phyloP scores from a whole-genome alignment of 768 basidiomycete species.

The Tulasnella sp. region DNA sequence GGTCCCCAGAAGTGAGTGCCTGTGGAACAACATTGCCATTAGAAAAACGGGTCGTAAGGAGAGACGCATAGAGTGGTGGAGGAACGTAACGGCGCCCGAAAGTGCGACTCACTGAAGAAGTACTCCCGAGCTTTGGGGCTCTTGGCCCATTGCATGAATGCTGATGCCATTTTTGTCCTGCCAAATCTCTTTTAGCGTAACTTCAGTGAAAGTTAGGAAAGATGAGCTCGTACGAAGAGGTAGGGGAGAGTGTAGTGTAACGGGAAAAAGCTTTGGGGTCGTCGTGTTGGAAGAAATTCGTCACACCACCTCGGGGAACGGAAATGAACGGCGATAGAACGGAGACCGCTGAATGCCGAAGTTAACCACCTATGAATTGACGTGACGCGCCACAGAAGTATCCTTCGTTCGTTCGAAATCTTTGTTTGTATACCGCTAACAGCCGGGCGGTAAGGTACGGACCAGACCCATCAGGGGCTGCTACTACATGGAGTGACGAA shows the following conservation, averaged over 20 bases:
- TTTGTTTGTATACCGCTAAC: too few species aligned
- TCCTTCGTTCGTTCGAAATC: too few species aligned
- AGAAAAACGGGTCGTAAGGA: slow-evolving; percentile 13
- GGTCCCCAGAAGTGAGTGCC: slow-evolving; percentile 99
- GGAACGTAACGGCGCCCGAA: slow-evolving; percentile 7
- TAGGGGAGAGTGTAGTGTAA: not conserved
- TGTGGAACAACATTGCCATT: slow-evolving; percentile 28
- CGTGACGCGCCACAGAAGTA: too few species aligned
- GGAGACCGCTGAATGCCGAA: too few species aligned
- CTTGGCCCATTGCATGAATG: slow-evolving; percentile 81
- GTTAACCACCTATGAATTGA: too few species aligned
- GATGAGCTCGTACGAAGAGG: not conserved
- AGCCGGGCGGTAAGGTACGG: too few species aligned
- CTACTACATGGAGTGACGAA: too few species aligned
- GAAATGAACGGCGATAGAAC: not conserved
- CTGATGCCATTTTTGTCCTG: slow-evolving; percentile 55
- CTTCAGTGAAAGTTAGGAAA: not conserved
- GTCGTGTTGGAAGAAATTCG: not conserved
- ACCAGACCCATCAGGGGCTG: too few species aligned
- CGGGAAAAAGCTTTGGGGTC: not conserved
- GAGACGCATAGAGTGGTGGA: too few species aligned
- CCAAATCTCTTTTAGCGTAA: not conserved
- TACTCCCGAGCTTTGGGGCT: slow-evolving; percentile 89
- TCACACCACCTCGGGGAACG: not conserved
- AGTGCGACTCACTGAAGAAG: slow-evolving; percentile 72